Evolutionary conservation across 805 yeast species (phyloP).

Genomic region (Spathaspora sp.): DNA sequence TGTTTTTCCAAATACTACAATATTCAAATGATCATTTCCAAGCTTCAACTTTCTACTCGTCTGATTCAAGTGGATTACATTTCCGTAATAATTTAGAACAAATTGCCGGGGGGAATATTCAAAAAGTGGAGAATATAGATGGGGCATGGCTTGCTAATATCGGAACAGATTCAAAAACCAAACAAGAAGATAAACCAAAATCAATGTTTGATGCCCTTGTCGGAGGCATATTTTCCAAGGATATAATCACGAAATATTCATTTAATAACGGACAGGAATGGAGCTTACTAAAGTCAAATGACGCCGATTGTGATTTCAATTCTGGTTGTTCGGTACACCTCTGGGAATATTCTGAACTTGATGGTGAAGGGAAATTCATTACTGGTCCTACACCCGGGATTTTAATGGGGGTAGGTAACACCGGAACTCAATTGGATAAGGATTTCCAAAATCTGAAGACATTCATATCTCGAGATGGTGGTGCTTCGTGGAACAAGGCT

Average conservation of each 20-base stretch:
- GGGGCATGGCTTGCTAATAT: constrained; percentile 58
- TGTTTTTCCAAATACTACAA: constrained; percentile 26
- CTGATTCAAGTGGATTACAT: constrained; percentile 56
- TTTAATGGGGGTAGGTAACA: constrained; percentile 27
- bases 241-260: constrained; percentile 36
- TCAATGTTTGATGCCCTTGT: constrained; percentile 24
- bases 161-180: constrained; percentile 12
- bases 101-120: constrained; percentile 39
- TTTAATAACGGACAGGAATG: constrained; percentile 54
- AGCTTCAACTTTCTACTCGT: constrained; percentile 40
- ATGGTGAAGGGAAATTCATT: constrained; percentile 40
- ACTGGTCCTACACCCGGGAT: constrained; percentile 56
- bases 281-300: constrained; percentile 43
- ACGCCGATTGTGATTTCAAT: constrained; percentile 37
- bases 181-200: constrained; percentile 9
- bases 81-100: constrained; percentile 44
- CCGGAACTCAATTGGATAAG: constrained; percentile 22
- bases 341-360: constrained; percentile 24
- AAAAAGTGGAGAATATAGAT: constrained; percentile 49
- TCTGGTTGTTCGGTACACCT: constrained; percentile 50
- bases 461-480: constrained; percentile 73
- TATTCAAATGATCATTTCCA: constrained; percentile 4
- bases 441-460: constrained; percentile 32
- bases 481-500: constrained; percentile 63
- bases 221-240: constrained; percentile 14